Base-by-base conservation (phyloP, 164 flowering plant species). In the Tetrastigma voinierianum region DNA sequence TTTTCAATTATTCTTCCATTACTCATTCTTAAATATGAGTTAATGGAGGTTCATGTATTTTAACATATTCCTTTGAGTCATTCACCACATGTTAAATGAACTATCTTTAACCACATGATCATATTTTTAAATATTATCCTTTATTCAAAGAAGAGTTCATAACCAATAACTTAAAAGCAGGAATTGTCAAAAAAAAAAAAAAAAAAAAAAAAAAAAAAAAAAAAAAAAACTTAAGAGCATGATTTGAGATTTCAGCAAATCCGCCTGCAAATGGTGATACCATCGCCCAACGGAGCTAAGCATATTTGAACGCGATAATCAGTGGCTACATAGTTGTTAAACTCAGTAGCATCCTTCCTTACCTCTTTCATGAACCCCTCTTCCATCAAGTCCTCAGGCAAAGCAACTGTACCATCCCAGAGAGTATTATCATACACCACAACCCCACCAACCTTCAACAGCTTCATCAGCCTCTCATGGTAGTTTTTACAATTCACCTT, bases 211-310 rank as follows among this genome's bases (percentile, higher is more conserved):
- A n/a, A n/a, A n/a, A n/a, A n/a, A n/a, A n/a, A n/a, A n/a, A n/a
- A n/a, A n/a, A n/a, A n/a, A n/a, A n/a, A n/a, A n/a, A n/a, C n/a
- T n/a, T n/a, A n/a, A n/a, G n/a, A n/a, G n/a, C n/a, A n/a, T n/a
- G n/a, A n/a, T n/a, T n/a, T n/a, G n/a, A n/a, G n/a, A 32, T 32
- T 32, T 32, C 40, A 79, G n/a, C 55, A 52, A 10, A 81, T 40
- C 47, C 84, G 86, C 72, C 84, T 70, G 75, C 86, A 86, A 24
- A 86, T 76, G 16, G 90, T 74, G 65, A 86, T 67, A 1, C 90
- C 90, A 69, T 86, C 90, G 10, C 84, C 86, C 43, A 86, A 56
- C 2, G 86, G 73, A 17, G 75, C 61, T 0, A 69, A 80, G 9
- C 77, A 70, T 3, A 72, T 25, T 24, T 86, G 82, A 9, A 83